Percentiles rank a stretch among this genome's conserved stretches.
These are phyloP conservation scores for Aspergillus sp. DNA, from an alignment of 2,329 filamentous ascomycete species.

Conservation along the genomic window DNA sequence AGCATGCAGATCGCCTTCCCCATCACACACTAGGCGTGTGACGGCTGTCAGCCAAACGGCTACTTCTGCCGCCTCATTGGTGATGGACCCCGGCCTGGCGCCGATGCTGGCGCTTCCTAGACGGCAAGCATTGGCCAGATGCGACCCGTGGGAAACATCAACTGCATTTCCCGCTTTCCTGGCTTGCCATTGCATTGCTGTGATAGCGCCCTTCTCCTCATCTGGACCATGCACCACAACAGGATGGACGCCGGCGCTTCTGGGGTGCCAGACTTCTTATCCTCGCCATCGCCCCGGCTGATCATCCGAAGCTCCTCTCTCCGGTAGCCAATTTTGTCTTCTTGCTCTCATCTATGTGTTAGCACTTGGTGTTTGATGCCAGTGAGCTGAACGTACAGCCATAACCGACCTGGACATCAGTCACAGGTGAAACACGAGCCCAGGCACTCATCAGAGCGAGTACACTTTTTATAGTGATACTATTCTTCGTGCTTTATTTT, in stretches of 20 bases:
- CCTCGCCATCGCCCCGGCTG: conserved; percentile 29
- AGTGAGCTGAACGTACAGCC: conserved; percentile 36
- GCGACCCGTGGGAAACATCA: conserved; percentile 33
- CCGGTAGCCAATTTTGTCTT: conserved; percentile 17
- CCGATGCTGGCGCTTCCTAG: conserved; percentile 37
- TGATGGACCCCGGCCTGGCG: conserved; percentile 21
- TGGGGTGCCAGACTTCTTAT: conserved; percentile 28
- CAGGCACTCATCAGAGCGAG: not conserved
- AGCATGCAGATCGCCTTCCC: conserved; percentile 32
- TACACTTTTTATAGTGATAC: no score
- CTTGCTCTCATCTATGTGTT: conserved; percentile 17
- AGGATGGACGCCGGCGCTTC: conserved; percentile 17
- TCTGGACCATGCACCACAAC: conserved; percentile 23
- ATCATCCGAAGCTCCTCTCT: not conserved
- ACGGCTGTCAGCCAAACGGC: conserved; percentile 28
- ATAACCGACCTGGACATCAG: conserved; percentile 42
- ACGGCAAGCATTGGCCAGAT: conserved; percentile 39
- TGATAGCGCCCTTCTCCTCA: conserved; percentile 33
- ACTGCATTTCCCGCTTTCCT: conserved; percentile 22
- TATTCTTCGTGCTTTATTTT: not conserved
- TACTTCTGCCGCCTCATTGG: conserved; percentile 31
- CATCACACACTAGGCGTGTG: conserved; percentile 41
- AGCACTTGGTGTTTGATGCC: conserved; percentile 26
- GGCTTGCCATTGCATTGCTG: conserved; percentile 22
- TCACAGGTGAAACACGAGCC: not conserved